These are phyloP conservation scores for Fusarium sp. DNA, from an alignment of 2,329 filamentous ascomycete genomes.

Conservation along the genomic window DNA sequence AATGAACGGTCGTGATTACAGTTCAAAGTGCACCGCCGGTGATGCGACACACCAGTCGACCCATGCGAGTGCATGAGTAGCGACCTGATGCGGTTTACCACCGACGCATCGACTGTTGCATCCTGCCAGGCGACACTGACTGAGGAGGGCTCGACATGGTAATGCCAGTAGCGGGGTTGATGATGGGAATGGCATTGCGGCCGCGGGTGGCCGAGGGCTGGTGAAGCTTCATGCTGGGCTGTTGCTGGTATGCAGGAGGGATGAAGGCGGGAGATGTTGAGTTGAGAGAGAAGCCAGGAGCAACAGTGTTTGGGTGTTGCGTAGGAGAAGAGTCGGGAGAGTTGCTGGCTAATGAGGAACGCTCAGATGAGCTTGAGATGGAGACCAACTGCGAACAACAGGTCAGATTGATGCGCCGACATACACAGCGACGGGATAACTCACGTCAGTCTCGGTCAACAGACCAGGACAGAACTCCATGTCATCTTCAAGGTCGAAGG, in stretches of 20 bases:
- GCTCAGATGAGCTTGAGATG: conserved; percentile 92
- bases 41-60: conserved; percentile 52
- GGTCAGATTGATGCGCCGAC: conserved; percentile 46
- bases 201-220: conserved; percentile 90
- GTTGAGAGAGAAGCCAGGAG: conserved; percentile 80
- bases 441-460: conserved; percentile 93
- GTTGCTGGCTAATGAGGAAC: conserved; percentile 93
- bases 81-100: conserved; percentile 59
- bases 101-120: conserved; percentile 67
- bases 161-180: conserved; percentile 93
- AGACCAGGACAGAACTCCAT: conserved; percentile 94
- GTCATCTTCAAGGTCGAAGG: conserved; percentile 96
- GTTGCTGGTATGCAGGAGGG: conserved; percentile 75
- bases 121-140: conserved; percentile 71
- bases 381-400: conserved; percentile 78
- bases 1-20: conserved; percentile 55
- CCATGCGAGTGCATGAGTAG: conserved; percentile 50
- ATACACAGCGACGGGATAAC: conserved; percentile 50
- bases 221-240: conserved; percentile 80
- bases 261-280: conserved; percentile 74
- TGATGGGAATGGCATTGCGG: conserved; percentile 96
- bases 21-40: conserved; percentile 51
- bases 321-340: conserved; percentile 93
- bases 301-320: conserved; percentile 84
- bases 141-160: conserved; percentile 89